Percentiles rank a stretch among this genome's conserved stretches.
Conservation (phyloP, 257 asterid genomes). For the Verbena officinalis region DNA sequence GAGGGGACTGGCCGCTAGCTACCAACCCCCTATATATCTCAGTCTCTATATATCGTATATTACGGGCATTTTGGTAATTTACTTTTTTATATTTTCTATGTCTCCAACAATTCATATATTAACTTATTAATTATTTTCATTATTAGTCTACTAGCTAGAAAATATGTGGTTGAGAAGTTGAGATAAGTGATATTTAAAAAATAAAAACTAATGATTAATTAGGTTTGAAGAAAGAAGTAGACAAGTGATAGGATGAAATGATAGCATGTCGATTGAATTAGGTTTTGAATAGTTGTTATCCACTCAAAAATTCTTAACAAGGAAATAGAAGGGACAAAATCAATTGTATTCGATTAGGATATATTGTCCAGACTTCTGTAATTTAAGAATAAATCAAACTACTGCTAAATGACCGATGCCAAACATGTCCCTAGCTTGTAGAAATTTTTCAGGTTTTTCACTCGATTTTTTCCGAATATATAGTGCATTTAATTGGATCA, state of each 20-base stretch:
- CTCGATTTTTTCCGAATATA: too few relatives aligned
- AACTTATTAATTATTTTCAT: too few relatives aligned
- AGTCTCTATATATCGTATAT: too few relatives aligned
- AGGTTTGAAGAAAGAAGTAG: background rate
- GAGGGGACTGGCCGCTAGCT: too few relatives aligned
- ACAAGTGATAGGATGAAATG: constrained; percentile 29
- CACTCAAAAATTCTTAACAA: constrained; percentile 32
- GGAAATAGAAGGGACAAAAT: constrained; percentile 41
- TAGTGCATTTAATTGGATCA: too few relatives aligned
- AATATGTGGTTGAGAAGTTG: constrained; percentile 19
- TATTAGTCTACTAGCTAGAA: background rate
- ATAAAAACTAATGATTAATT: background rate
- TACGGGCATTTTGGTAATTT: too few relatives aligned
- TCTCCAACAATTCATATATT: too few relatives aligned
- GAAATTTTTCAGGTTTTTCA: too few relatives aligned
- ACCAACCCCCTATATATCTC: too few relatives aligned
- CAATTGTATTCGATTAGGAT: constrained; percentile 25
- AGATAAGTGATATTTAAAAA: constrained; percentile 7
- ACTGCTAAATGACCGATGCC: constrained; percentile 38
- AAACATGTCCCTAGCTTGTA: constrained; percentile 26
- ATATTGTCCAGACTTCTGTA: constrained; percentile 38
- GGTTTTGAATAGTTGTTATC: constrained; percentile 44
- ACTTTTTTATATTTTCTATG: too few relatives aligned
- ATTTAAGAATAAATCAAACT: constrained; percentile 23
- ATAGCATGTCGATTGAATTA: constrained; percentile 36